Percentiles rank a stretch among this genome's conserved stretches.
These are phyloP conservation scores for Saccharum hybrid DNA, from an alignment of 202 grass and related monocot genomes.

Conservation along the genomic window DNA sequence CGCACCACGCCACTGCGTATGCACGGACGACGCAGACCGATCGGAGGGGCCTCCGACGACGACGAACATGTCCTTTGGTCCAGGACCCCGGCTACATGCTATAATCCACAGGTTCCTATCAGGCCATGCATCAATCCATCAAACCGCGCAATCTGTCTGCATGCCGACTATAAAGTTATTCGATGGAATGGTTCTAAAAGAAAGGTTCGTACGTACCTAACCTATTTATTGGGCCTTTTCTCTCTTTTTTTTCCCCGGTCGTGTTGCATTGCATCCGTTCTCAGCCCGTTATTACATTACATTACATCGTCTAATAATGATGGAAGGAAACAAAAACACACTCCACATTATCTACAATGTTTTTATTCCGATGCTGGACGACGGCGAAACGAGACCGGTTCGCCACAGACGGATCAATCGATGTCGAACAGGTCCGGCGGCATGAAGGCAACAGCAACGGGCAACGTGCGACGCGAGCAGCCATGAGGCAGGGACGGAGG, in stretches of 20 bases:
- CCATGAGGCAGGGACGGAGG: background rate
- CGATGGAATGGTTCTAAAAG: conserved; percentile 28
- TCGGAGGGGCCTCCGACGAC: background rate
- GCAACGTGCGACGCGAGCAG: background rate
- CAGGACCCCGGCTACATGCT: background rate
- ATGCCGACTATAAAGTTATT: conserved; percentile 41
- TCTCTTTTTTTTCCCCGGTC: background rate
- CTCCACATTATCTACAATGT: background rate
- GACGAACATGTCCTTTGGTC: conserved; percentile 38
- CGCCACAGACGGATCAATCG: background rate
- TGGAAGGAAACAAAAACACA: background rate
- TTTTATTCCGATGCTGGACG: background rate
- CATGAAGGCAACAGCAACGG: background rate
- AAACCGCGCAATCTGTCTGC: conserved; percentile 10
- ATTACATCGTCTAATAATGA: background rate
- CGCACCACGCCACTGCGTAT: conserved; percentile 35
- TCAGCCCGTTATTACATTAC: background rate
- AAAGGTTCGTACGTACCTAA: conserved; percentile 27
- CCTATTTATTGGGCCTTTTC: background rate
- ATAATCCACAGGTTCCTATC: conserved; percentile 39
- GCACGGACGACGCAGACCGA: background rate
- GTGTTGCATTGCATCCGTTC: conserved; percentile 25
- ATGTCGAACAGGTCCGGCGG: background rate
- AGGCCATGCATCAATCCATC: background rate
- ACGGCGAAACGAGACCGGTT: background rate